These are phyloP conservation scores for Dalbergia oliveri DNA, from an alignment of 306 rosid species.

Conservation along the genomic window DNA sequence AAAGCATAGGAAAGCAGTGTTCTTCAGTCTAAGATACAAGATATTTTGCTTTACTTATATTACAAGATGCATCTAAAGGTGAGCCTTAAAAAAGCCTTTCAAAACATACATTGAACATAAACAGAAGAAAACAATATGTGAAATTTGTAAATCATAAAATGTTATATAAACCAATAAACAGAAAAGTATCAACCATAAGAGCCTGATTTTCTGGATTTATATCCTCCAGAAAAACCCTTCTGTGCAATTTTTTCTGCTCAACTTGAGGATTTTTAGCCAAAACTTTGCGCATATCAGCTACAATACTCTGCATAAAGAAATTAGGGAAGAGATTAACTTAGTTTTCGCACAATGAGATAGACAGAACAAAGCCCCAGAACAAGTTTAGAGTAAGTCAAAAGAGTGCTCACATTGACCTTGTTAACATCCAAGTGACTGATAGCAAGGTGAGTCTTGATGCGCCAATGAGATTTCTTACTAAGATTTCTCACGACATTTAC, in stretches of 20 bases:
- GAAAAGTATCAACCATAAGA: conserved; percentile 68
- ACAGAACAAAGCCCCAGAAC: conserved; percentile 40
- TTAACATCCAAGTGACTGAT: conserved; percentile 90
- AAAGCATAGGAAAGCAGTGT: conserved; percentile 20
- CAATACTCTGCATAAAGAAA: conserved; percentile 67
- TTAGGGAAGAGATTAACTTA: conserved; percentile 24
- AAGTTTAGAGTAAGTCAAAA: conserved; percentile 36
- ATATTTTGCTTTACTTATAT: conserved; percentile 19
- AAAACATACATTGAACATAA: conserved; percentile 15
- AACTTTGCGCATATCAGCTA: conserved; percentile 99
- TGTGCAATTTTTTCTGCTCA: conserved; percentile 94
- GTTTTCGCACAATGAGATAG: conserved; percentile 36
- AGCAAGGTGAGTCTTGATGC: conserved; percentile 84
- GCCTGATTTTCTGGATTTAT: conserved; percentile 91
- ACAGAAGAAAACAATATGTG: conserved; percentile 21
- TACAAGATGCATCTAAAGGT: conserved; percentile 29
- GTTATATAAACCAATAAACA: conserved; percentile 30
- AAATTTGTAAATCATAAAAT: conserved; percentile 28
- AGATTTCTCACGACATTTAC: conserved; percentile 94
- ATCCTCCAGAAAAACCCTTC: conserved; percentile 86
- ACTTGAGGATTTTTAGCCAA: conserved; percentile 95
- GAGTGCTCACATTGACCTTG: conserved; percentile 79
- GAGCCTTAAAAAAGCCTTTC: conserved; percentile 35
- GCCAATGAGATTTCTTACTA: conserved; percentile 98
- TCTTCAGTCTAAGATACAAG: conserved; percentile 8